These are phyloP conservation scores for Teratosphaeria epicoccoides DNA, from an alignment of 2,329 filamentous ascomycete genomes.

Conservation along the genomic window DNA sequence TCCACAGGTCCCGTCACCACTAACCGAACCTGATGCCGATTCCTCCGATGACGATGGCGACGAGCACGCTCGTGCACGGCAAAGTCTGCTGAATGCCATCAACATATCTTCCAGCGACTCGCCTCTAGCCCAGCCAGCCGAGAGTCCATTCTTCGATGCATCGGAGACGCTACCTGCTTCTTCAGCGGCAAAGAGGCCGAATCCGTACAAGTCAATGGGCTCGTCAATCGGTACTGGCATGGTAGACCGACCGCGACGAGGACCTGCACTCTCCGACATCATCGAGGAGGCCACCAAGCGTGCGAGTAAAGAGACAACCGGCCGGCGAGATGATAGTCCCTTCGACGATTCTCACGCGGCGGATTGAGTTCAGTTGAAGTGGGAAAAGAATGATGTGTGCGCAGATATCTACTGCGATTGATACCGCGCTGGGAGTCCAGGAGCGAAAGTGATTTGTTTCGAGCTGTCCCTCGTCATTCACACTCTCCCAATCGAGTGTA, in stretches of 20 bases:
- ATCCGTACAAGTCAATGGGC: slow-evolving; percentile 30
- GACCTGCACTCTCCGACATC: slow-evolving; percentile 30
- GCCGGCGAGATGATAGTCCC: slow-evolving; percentile 22
- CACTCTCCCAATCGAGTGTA: neutral
- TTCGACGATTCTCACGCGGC: slow-evolving; percentile 23
- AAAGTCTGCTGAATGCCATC: slow-evolving; percentile 13
- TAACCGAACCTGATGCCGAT: slow-evolving; percentile 14
- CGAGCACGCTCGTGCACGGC: slow-evolving; percentile 21
- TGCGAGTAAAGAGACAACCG: slow-evolving; percentile 26
- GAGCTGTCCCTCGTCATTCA: neutral
- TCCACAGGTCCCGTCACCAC: slow-evolving; percentile 22
- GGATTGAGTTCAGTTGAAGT: too few species aligned
- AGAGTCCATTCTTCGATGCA: slow-evolving; percentile 26
- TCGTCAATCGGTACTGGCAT: slow-evolving; percentile 11
- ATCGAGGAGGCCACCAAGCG: slow-evolving; percentile 35
- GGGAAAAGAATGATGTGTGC: neutral
- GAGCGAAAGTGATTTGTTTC: neutral
- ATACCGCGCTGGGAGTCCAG: neutral
- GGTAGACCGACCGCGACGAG: slow-evolving; percentile 10
- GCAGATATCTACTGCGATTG: neutral
- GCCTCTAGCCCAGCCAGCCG: slow-evolving; percentile 17
- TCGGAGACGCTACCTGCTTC: slow-evolving; percentile 11
- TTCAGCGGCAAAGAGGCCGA: neutral
- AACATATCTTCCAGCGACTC: neutral
- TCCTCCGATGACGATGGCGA: slow-evolving; percentile 22